These are phyloP conservation scores for Pleodorina starrii DNA, from an alignment of 139 green algal genomes.

Conservation along the genomic window DNA sequence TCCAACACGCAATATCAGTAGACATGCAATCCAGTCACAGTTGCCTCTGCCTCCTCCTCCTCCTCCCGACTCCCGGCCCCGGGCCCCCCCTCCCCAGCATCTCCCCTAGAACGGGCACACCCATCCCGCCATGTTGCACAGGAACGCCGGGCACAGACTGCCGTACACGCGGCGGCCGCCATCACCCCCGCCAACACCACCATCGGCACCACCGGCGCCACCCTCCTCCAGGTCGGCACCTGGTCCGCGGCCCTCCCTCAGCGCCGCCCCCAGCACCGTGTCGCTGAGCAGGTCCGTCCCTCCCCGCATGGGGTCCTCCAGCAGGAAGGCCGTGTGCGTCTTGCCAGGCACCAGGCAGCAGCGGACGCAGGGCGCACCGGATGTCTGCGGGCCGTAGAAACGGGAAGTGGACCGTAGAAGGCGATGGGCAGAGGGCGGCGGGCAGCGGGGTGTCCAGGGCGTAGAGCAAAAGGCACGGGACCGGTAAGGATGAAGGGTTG, in stretches of 20 bases:
- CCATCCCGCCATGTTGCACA: slow-evolving; percentile 59
- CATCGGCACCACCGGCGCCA: neutral
- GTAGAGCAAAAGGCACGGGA: neutral
- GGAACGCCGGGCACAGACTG: slow-evolving; percentile 56
- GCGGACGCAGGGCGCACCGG: slow-evolving; percentile 35
- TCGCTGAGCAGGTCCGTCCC: slow-evolving; percentile 71
- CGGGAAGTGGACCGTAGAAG: too few relatives aligned
- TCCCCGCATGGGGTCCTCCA: slow-evolving; percentile 72
- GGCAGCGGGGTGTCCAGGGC: too few relatives aligned
- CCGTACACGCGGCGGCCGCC: slow-evolving; percentile 24
- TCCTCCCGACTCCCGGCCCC: too few relatives aligned
- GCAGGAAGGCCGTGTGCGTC: slow-evolving; percentile 74
- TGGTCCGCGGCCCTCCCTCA: neutral
- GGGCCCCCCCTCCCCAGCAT: too few relatives aligned
- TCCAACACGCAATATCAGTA: too few relatives aligned
- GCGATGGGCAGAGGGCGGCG: too few relatives aligned
- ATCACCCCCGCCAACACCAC: neutral
- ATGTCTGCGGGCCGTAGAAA: slow-evolving; percentile 40
- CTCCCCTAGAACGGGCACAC: slow-evolving; percentile 74
- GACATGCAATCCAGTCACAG: too few relatives aligned
- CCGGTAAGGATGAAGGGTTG: neutral
- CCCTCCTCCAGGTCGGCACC: neutral
- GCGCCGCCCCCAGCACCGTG: slow-evolving; percentile 58
- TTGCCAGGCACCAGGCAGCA: slow-evolving; percentile 66
- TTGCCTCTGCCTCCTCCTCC: too few relatives aligned